Evolutionary conservation across 2,329 filamentous ascomycete species (phyloP).

Genomic region (Penicillium expansum): DNA sequence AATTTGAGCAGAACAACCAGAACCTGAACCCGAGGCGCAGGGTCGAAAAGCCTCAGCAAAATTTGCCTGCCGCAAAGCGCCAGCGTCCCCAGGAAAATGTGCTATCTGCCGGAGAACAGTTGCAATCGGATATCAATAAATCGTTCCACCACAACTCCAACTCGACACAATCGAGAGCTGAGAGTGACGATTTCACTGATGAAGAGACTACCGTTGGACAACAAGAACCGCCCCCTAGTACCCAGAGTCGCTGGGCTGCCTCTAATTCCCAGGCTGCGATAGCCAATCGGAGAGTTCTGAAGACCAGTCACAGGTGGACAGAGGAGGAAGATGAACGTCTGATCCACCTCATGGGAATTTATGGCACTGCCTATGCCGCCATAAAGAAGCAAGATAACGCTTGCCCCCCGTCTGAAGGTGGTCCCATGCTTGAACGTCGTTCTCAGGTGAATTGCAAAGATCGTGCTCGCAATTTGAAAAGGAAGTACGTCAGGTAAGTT

Average conservation of each 20-base stretch:
- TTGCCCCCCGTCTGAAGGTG: constrained; percentile 29
- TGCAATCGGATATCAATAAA: constrained; percentile 5
- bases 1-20: constrained; percentile 43
- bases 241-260: background rate
- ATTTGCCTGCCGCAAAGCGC: constrained; percentile 7
- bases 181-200: background rate
- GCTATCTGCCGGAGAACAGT: background rate
- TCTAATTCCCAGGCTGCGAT: background rate
- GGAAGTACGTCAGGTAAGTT: constrained; percentile 39
- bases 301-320: constrained; percentile 33
- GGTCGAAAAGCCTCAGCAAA: constrained; percentile 31
- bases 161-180: background rate
- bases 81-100: background rate
- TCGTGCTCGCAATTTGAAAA: constrained; percentile 55
- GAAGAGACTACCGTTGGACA: background rate
- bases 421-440: constrained; percentile 38
- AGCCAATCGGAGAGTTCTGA: background rate
- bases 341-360: constrained; percentile 48
- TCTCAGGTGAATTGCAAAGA: constrained; percentile 56
- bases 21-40: constrained; percentile 30
- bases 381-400: constrained; percentile 42
- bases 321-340: constrained; percentile 45
- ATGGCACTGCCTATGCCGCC: constrained; percentile 47
- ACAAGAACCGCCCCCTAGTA: background rate
- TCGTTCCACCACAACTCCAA: background rate